A percentile compares a stretch with the other conserved stretches of the same genome.
Conservation (phyloP, 768 basidiomycete genomes). For the Suillus weaverae region DNA sequence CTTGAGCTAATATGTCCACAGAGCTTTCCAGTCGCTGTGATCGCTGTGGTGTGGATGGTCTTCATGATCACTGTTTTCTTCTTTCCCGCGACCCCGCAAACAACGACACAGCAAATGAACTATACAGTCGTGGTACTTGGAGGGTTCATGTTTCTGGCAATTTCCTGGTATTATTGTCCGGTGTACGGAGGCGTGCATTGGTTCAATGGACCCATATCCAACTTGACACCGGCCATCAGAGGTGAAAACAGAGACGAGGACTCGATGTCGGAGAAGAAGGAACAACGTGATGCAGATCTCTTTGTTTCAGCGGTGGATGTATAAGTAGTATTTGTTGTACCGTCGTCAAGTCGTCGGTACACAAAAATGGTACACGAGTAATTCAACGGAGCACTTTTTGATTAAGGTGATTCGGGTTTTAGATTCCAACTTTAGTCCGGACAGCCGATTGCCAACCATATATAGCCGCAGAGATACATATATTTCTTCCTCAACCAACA, state of each 20-base stretch:
- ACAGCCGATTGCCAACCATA: no score
- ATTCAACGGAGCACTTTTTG: not conserved
- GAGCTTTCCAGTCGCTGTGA: slow-evolving; percentile 31
- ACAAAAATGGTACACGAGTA: not conserved
- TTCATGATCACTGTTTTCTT: slow-evolving; percentile 33
- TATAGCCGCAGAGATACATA: no score
- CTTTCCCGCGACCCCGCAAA: slow-evolving; percentile 14
- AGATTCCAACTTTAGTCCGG: no score
- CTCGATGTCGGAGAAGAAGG: not conserved
- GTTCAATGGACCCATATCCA: slow-evolving; percentile 30
- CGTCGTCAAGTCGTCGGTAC: not conserved
- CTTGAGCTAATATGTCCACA: not conserved
- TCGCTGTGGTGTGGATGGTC: slow-evolving; percentile 37
- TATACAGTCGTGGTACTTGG: slow-evolving; percentile 26
- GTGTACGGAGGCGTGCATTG: slow-evolving; percentile 28
- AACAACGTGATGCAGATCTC: not conserved
- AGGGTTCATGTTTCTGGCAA: slow-evolving; percentile 26
- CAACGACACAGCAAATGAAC: not conserved
- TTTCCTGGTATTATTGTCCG: slow-evolving; percentile 13
- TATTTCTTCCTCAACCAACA: no score
- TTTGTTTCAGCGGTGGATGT: not conserved
- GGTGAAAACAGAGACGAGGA: not conserved
- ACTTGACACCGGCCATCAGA: not conserved
- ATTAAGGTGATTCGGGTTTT: no score
- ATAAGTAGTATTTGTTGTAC: not conserved